These are phyloP conservation scores for Epichloe gansuensis DNA, from an alignment of 2,329 filamentous ascomycete species.

Conservation along the genomic window DNA sequence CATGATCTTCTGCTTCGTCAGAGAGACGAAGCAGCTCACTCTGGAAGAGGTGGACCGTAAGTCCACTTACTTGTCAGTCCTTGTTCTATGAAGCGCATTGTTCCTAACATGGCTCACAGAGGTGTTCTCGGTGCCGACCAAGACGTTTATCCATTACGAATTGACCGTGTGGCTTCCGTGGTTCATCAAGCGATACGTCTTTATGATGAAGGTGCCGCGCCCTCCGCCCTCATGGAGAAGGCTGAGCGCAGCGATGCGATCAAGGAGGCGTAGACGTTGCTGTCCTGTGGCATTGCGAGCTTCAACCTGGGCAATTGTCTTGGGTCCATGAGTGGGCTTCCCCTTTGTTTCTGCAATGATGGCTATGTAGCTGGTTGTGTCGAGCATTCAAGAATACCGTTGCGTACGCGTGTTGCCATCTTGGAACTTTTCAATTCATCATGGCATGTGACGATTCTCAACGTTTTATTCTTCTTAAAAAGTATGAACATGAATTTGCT, in stretches of 20 bases:
- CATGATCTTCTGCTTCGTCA: slow-evolving; percentile 36
- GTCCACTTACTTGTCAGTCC: background rate
- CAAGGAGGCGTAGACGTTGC: slow-evolving; percentile 1
- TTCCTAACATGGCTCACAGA: slow-evolving; percentile 9
- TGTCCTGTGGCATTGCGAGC: background rate
- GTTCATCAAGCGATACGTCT: slow-evolving; percentile 25
- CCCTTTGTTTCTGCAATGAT: background rate
- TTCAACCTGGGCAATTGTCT: too few species aligned
- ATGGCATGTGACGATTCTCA: too few species aligned
- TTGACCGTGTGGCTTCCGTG: slow-evolving; percentile 22
- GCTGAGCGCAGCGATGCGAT: slow-evolving; percentile 1
- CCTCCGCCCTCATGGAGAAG: slow-evolving; percentile 20
- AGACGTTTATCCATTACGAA: slow-evolving; percentile 21
- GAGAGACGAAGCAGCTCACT: slow-evolving; percentile 35
- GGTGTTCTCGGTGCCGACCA: slow-evolving; percentile 22
- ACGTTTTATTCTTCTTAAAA: too few species aligned
- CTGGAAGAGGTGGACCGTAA: slow-evolving; percentile 28
- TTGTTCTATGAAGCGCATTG: background rate
- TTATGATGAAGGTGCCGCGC: slow-evolving; percentile 20
- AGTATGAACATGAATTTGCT: too few species aligned
- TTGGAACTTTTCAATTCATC: background rate
- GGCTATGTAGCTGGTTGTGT: background rate
- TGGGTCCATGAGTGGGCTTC: background rate
- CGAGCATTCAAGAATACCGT: background rate
- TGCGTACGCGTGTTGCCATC: background rate